These are phyloP conservation scores for Kurtzmaniella fragi DNA, from an alignment of 805 yeast species.

Conservation along the genomic window DNA sequence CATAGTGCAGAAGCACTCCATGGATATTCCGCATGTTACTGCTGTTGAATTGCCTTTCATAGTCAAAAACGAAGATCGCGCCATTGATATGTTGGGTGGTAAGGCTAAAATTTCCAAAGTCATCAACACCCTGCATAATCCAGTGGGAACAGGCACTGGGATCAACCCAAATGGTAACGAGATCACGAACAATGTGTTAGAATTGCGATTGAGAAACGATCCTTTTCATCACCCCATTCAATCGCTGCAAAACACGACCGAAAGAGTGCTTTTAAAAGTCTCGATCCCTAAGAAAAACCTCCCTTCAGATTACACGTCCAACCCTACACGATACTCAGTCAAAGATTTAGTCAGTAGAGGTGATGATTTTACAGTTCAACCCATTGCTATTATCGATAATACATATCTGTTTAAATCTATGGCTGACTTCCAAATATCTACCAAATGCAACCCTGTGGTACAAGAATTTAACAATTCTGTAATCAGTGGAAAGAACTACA, in stretches of 20 bases:
- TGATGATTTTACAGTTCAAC: slow-evolving; percentile 41
- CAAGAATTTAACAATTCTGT: slow-evolving; percentile 24
- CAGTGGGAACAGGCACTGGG: slow-evolving; percentile 1
- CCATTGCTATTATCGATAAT: slow-evolving; percentile 63
- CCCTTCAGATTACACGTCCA: slow-evolving; percentile 27
- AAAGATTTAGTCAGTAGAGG: slow-evolving; percentile 32
- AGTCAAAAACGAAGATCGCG: slow-evolving; percentile 58
- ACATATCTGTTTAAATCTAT: slow-evolving; percentile 77
- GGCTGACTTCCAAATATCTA: slow-evolving; percentile 79
- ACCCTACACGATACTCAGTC: slow-evolving; percentile 34
- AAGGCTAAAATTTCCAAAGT: slow-evolving; percentile 34
- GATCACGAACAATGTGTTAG: slow-evolving; percentile 31
- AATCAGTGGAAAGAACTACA: slow-evolving; percentile 18
- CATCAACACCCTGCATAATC: slow-evolving; percentile 29
- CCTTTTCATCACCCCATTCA: slow-evolving; percentile 59
- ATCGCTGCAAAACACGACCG: slow-evolving; percentile 47
- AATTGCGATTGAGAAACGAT: slow-evolving; percentile 35
- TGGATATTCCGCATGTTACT: slow-evolving; percentile 70
- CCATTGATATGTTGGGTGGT: slow-evolving; percentile 71
- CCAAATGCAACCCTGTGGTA: slow-evolving; percentile 44
- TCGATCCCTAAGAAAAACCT: slow-evolving; percentile 54
- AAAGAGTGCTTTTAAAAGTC: slow-evolving; percentile 55
- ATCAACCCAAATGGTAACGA: slow-evolving; percentile 15
- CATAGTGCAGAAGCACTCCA: slow-evolving; percentile 49
- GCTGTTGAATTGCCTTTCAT: slow-evolving; percentile 76